Conservation (phyloP, 2,329 filamentous ascomycete species). For the Sporothrix pseudoabietina region DNA sequence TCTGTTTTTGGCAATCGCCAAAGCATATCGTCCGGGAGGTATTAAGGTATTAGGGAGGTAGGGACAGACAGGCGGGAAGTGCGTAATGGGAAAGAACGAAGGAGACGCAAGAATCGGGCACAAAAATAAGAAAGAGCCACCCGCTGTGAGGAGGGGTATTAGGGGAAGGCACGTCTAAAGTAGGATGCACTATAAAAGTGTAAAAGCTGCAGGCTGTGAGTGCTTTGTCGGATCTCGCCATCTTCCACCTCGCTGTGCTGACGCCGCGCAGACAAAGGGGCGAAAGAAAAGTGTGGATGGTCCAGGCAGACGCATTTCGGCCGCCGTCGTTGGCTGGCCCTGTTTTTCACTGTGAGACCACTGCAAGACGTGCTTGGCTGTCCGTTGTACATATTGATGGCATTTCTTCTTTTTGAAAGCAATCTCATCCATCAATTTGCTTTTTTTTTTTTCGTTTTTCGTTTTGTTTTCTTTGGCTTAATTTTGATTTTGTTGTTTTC, state of each 20-base stretch:
- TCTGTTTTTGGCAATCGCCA: slow-evolving; percentile 6
- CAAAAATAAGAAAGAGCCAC: background rate
- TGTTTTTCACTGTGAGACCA: slow-evolving; percentile 6
- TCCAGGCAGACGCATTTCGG: slow-evolving; percentile 31
- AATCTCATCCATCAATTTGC: background rate
- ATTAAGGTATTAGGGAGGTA: background rate
- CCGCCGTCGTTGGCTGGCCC: slow-evolving; percentile 15
- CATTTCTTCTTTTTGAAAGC: background rate
- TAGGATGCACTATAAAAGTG: background rate
- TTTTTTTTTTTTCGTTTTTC: background rate
- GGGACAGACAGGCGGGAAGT: background rate
- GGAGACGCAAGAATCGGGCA: background rate
- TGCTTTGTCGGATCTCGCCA: slow-evolving; percentile 7
- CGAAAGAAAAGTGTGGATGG: background rate
- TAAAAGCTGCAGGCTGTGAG: background rate
- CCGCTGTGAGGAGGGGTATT: background rate
- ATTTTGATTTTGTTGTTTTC: background rate
- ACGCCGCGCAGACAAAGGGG: background rate
- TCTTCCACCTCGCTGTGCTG: background rate
- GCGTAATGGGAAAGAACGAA: background rate
- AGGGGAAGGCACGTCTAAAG: background rate
- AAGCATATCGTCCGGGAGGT: background rate
- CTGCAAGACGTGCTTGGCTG: background rate
- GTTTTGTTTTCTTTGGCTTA: background rate
- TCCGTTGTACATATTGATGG: background rate